Percentiles rank a stretch among this genome's conserved stretches.
Conservation (phyloP, 805 yeast genomes). For the Candida insectalens region DNA sequence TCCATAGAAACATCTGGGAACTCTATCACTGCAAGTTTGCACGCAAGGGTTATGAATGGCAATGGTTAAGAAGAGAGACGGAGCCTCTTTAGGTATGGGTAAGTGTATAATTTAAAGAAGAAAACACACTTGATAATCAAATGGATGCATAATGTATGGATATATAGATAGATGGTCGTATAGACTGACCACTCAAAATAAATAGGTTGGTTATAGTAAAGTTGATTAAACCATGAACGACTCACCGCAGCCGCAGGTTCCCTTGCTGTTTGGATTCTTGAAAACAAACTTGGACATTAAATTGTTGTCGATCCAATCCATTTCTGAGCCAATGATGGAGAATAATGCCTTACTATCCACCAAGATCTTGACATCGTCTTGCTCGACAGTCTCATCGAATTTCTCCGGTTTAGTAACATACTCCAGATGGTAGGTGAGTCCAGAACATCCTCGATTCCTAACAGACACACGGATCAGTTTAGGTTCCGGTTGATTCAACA, state of each 20-base stretch:
- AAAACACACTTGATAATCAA: neutral
- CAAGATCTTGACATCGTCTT: conserved; percentile 86
- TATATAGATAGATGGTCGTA: neutral
- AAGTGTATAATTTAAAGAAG: neutral
- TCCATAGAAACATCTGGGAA: conserved; percentile 38
- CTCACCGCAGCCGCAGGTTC: conserved; percentile 98
- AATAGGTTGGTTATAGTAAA: neutral
- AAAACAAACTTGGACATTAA: conserved; percentile 83
- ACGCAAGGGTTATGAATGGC: conserved; percentile 28
- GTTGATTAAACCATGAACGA: conserved; percentile 80
- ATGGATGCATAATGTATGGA: neutral
- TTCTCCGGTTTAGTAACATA: conserved; percentile 88
- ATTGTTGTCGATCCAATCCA: conserved; percentile 98
- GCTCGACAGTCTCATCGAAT: conserved; percentile 88
- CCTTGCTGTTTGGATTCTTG: conserved; percentile 93
- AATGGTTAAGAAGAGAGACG: conserved; percentile 45
- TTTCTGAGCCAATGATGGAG: conserved; percentile 91
- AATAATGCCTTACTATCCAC: conserved; percentile 95
- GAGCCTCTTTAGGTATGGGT: conserved; percentile 4
- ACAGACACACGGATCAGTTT: conserved; percentile 88
- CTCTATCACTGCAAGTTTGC: conserved; percentile 29
- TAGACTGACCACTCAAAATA: neutral
- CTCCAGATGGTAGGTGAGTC: conserved; percentile 82
- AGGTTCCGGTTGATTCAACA: conserved; percentile 77
- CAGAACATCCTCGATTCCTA: conserved; percentile 95